A percentile compares a stretch with the other conserved stretches of the same genome.
These are phyloP conservation scores for Trichosporon sp. DNA, from an alignment of 1,284 basidiomycete genomes.

Conservation along the genomic window DNA sequence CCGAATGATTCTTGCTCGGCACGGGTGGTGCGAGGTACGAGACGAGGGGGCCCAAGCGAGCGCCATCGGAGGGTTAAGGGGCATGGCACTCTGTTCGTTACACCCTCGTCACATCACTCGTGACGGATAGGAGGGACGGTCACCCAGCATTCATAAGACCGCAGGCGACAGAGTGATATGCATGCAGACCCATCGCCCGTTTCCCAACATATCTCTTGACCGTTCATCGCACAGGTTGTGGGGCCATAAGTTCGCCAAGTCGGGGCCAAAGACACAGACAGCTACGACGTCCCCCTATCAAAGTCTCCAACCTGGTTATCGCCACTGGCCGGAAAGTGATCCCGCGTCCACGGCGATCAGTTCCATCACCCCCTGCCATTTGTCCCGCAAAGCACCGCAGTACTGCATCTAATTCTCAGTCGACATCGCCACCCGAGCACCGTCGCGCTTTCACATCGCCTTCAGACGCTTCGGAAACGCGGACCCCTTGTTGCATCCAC, in stretches of 20 bases:
- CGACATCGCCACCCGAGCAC: conserved; percentile 18
- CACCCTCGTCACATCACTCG: conserved; percentile 10
- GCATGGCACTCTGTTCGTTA: neutral
- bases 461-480: conserved; percentile 3
- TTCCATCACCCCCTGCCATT: neutral
- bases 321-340: neutral
- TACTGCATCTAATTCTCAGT: neutral
- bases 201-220: neutral
- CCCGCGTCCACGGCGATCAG: conserved; percentile 8
- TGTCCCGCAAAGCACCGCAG: neutral
- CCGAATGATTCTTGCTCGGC: neutral
- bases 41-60: neutral
- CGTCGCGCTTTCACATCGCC: conserved; percentile 7
- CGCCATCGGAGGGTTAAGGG: conserved; percentile 14
- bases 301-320: neutral
- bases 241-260: neutral
- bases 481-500: conserved; percentile 6
- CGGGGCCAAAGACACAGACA: neutral
- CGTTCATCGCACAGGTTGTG: neutral
- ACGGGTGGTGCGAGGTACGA: neutral
- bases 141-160: conserved; percentile 8
- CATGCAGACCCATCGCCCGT: neutral
- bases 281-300: neutral
- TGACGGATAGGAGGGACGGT: neutral
- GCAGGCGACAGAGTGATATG: neutral